Evolutionary conservation across 257 asterid species (phyloP).

Genomic region (Striga asiatica): DNA sequence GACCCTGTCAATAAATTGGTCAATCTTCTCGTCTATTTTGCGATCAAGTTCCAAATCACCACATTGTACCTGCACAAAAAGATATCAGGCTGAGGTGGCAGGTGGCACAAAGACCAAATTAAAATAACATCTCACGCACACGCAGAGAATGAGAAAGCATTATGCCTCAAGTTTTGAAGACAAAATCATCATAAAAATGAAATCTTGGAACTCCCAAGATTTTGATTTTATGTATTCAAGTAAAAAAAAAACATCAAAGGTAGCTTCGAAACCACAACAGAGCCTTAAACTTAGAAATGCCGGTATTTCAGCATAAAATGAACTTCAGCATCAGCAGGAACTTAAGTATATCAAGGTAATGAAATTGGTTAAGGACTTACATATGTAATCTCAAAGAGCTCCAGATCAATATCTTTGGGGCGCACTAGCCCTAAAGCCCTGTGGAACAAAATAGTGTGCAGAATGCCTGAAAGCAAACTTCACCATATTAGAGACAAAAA

Average conservation of each 20-base stretch:
- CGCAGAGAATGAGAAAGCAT: conserved; percentile 2
- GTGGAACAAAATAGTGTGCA: conserved; percentile 78
- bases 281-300: too few relatives aligned
- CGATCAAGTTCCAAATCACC: conserved; percentile 74
- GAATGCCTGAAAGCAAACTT: conserved; percentile 63
- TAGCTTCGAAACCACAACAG: too few relatives aligned
- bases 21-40: conserved; percentile 81
- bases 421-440: conserved; percentile 92
- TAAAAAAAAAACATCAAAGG: too few relatives aligned
- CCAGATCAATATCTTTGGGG: conserved; percentile 87
- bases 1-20: conserved; percentile 77
- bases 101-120: neutral
- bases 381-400: conserved; percentile 93
- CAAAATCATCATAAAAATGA: neutral
- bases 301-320: too few relatives aligned
- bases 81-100: neutral
- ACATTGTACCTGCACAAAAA: conserved; percentile 65
- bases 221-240: too few relatives aligned
- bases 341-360: neutral
- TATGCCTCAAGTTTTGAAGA: neutral
- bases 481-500: conserved; percentile 7
- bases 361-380: conserved; percentile 28
- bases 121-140: neutral
- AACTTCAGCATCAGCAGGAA: too few relatives aligned
- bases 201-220: neutral